A percentile compares a stretch with the other conserved stretches of the same genome.
These are phyloP conservation scores for Nemania abortiva DNA, from an alignment of 2,329 filamentous ascomycete species.

Conservation along the genomic window DNA sequence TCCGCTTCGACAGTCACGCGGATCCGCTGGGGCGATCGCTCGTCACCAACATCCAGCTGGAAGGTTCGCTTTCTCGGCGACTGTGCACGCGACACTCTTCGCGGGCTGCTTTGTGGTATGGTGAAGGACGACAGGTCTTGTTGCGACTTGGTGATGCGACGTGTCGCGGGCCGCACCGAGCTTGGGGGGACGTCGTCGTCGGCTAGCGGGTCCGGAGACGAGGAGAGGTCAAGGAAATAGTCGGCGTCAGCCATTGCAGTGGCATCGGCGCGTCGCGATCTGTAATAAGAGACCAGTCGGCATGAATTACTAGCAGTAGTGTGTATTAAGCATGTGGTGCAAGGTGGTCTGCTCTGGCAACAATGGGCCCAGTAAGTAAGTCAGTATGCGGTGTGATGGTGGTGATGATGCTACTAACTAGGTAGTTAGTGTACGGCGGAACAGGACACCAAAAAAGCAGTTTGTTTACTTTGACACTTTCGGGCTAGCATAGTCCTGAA, in stretches of 20 bases:
- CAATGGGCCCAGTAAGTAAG: conserved; percentile 21
- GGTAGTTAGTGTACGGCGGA: conserved; percentile 11
- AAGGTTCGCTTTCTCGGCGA: conserved; percentile 70
- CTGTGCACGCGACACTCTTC: conserved; percentile 52
- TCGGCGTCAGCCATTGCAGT: conserved; percentile 43
- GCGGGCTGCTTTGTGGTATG: conserved; percentile 60
- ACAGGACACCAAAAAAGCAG: conserved; percentile 43
- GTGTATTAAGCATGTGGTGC: conserved; percentile 9
- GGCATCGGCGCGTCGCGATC: conserved; percentile 34
- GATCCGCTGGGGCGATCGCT: conserved; percentile 63
- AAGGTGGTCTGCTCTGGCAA: conserved; percentile 12
- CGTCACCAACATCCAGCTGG: conserved; percentile 66
- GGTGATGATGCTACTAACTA: conserved; percentile 16
- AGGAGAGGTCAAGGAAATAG: conserved; percentile 49
- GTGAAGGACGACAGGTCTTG: conserved; percentile 55
- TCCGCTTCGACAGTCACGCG: conserved; percentile 67
- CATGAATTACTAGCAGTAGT: conserved; percentile 31
- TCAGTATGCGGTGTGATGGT: conserved; percentile 31
- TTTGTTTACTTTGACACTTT: conserved; percentile 49
- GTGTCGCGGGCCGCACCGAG: conserved; percentile 43
- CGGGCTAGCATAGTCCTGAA: conserved; percentile 27
- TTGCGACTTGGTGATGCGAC: conserved; percentile 44
- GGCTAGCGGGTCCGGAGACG: conserved; percentile 54
- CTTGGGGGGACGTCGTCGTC: conserved; percentile 48
- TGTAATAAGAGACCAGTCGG: conserved; percentile 1